Percentiles rank a stretch among this genome's conserved stretches.
Evolutionary conservation across 768 basidiomycete species (phyloP).

Genomic region (Myochromella boudieri): DNA sequence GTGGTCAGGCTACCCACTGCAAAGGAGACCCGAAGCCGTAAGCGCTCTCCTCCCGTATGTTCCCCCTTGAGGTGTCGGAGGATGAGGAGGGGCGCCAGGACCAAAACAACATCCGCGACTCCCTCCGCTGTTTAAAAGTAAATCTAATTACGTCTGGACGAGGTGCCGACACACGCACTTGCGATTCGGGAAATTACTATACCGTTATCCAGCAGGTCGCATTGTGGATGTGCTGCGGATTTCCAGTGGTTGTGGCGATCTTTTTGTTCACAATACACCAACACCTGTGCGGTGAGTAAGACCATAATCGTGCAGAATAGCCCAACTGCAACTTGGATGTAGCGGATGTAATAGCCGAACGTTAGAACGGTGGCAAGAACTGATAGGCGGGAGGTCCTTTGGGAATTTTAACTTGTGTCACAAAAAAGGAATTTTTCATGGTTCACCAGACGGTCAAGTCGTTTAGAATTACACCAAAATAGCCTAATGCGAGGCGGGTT

Average conservation of each 20-base stretch:
- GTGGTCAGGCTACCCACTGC: conserved; percentile 7
- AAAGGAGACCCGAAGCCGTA: conserved; percentile 7
- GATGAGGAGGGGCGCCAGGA: conserved; percentile 3
- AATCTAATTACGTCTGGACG: not conserved
- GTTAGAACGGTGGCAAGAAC: not conserved
- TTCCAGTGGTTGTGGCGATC: conserved; percentile 16
- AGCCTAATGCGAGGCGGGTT: not conserved
- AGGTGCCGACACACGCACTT: conserved; percentile 2
- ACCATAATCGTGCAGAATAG: not conserved
- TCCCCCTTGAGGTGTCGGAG: conserved; percentile 7
- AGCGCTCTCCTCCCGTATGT: not conserved
- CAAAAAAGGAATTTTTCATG: not conserved
- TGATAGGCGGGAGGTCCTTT: not conserved
- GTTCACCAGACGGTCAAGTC: not conserved
- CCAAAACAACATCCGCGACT: conserved; percentile 8
- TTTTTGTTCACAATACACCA: not conserved
- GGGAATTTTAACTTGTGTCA: not conserved
- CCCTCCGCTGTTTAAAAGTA: conserved; percentile 13
- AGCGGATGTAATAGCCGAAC: not conserved
- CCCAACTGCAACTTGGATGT: not conserved
- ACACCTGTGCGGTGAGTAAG: not conserved
- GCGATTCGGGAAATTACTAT: conserved; percentile 6
- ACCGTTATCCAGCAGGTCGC: conserved; percentile 1
- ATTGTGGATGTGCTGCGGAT: conserved; percentile 2
- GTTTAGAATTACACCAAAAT: not conserved